phyloP scores from a whole-genome alignment of 495 filamentous ascomycete genomes.

The Penicillium egyptiacum region DNA sequence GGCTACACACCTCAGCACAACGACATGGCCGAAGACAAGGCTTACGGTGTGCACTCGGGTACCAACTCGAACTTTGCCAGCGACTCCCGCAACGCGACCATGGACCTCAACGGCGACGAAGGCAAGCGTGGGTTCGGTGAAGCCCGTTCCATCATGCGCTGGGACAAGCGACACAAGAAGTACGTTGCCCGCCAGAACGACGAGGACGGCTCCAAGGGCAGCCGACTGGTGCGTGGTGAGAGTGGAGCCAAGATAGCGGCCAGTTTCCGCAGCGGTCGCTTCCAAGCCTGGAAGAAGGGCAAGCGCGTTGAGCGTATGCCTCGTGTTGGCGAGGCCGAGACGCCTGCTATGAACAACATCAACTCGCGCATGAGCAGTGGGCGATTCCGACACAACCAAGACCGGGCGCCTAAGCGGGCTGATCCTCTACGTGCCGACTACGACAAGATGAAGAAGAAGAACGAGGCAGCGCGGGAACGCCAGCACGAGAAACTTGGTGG shows the following conservation, averaged over 20 bases:
- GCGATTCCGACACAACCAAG: slow-evolving; percentile 72
- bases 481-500: slow-evolving; percentile 31
- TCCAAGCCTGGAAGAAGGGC: slow-evolving; percentile 84
- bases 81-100: slow-evolving; percentile 75
- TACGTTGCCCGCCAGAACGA: slow-evolving; percentile 90
- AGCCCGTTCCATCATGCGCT: slow-evolving; percentile 73
- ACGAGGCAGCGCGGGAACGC: slow-evolving; percentile 80
- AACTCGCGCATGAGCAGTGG: slow-evolving; percentile 25
- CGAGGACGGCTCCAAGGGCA: slow-evolving; percentile 85
- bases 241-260: slow-evolving; percentile 94
- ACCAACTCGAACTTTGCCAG: slow-evolving; percentile 73
- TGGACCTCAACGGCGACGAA: slow-evolving; percentile 89
- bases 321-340: slow-evolving; percentile 77
- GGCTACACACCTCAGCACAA: slow-evolving; percentile 78
- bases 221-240: slow-evolving; percentile 84
- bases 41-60: slow-evolving; percentile 87
- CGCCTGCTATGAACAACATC: slow-evolving; percentile 25
- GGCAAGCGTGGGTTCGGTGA: slow-evolving; percentile 72
- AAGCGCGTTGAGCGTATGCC: slow-evolving; percentile 78
- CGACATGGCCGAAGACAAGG: slow-evolving; percentile 81
- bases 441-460: slow-evolving; percentile 84
- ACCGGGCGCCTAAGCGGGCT: slow-evolving; percentile 86
- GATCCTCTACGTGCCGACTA: slow-evolving; percentile 90
- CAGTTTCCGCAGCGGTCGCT: slow-evolving; percentile 87
- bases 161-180: slow-evolving; percentile 96